Conservation (phyloP, 129 eudicot species). For the Flaveria robusta region DNA sequence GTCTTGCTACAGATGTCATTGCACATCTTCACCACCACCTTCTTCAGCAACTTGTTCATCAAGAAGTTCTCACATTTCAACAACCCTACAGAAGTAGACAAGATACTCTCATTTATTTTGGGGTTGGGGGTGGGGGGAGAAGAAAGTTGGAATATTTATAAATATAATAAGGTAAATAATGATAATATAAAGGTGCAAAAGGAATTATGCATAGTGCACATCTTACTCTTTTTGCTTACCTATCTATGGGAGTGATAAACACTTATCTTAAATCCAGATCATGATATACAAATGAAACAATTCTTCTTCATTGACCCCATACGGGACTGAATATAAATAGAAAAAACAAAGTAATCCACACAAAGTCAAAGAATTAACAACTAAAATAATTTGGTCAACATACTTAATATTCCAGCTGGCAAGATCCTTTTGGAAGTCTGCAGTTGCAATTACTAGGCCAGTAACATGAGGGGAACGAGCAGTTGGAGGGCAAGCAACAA, state of each 20-base stretch:
- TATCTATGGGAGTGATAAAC: slow-evolving; percentile 62
- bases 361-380: slow-evolving; percentile 19
- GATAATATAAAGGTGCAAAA: neutral
- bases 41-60: slow-evolving; percentile 92
- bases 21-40: slow-evolving; percentile 55
- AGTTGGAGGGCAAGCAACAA: slow-evolving; percentile 78
- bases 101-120: neutral
- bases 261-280: slow-evolving; percentile 81
- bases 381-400: neutral
- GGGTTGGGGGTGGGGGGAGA: neutral
- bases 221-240: slow-evolving; percentile 82
- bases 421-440: slow-evolving; percentile 63
- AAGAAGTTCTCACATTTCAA: slow-evolving; percentile 90
- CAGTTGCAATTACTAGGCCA: too few relatives aligned
- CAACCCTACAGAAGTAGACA: slow-evolving; percentile 48
- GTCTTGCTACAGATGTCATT: too few relatives aligned
- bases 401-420: slow-evolving; percentile 73
- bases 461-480: slow-evolving; percentile 58
- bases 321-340: slow-evolving; percentile 49
- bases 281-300: slow-evolving; percentile 73
- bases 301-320: slow-evolving; percentile 83
- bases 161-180: neutral
- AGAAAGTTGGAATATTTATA: neutral
- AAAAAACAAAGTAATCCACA: slow-evolving; percentile 7
- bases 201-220: slow-evolving; percentile 29